A percentile compares a stretch with the other conserved stretches of the same genome.
Conservation (phyloP, 495 filamentous ascomycete species). For the Umbilicaria muhlenbergii region DNA sequence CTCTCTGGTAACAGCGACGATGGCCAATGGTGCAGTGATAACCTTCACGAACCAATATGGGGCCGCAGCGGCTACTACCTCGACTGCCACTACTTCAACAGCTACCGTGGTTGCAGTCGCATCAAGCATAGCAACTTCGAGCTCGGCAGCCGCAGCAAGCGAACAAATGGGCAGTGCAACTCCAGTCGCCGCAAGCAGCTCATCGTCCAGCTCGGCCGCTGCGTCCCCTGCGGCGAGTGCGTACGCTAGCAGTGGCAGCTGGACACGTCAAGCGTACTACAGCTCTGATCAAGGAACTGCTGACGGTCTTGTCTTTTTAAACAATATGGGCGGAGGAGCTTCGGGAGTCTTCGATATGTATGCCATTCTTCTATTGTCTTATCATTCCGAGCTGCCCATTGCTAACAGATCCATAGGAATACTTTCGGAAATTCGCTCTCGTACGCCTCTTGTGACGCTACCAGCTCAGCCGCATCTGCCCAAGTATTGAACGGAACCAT, state of each 20-base stretch:
- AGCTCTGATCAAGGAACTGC: slow-evolving; percentile 27
- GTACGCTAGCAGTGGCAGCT: slow-evolving; percentile 9
- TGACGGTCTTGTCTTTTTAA: slow-evolving; percentile 49
- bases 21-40: slow-evolving; percentile 31
- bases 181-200: background rate
- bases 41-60: slow-evolving; percentile 38
- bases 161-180: background rate
- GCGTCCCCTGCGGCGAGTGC: background rate
- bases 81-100: slow-evolving; percentile 7
- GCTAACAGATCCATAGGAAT: slow-evolving; percentile 9
- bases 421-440: slow-evolving; percentile 48
- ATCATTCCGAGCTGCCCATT: background rate
- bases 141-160: background rate
- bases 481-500: slow-evolving; percentile 34
- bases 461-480: slow-evolving; percentile 29
- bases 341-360: slow-evolving; percentile 45
- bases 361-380: slow-evolving; percentile 7
- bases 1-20: slow-evolving; percentile 39
- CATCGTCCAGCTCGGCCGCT: background rate
- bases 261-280: slow-evolving; percentile 39
- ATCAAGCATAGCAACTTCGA: background rate
- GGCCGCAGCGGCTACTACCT: slow-evolving; percentile 20
- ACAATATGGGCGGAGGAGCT: slow-evolving; percentile 40
- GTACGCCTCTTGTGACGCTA: slow-evolving; percentile 37
- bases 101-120: background rate